Evolutionary conservation across 176 grass and related monocot genomes (phyloP).

Genomic region (Lolium multiflorum): DNA sequence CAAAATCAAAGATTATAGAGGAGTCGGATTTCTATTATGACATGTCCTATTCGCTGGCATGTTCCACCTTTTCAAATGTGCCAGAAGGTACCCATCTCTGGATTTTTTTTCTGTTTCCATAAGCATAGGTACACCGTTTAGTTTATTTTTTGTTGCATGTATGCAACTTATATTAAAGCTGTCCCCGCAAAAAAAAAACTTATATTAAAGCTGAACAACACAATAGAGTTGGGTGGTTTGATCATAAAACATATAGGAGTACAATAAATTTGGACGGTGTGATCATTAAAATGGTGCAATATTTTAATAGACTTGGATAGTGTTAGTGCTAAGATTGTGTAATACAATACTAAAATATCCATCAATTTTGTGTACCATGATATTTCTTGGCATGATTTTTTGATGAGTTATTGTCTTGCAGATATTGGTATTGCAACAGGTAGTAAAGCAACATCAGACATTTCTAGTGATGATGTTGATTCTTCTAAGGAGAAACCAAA

Average conservation of each 20-base stretch:
- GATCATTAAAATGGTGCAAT: too few species aligned
- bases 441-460: constrained; percentile 46
- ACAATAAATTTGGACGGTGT: too few species aligned
- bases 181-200: too few species aligned
- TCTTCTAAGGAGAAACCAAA: constrained; percentile 23
- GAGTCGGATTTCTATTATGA: constrained; percentile 68
- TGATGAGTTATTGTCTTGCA: constrained; percentile 28
- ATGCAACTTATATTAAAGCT: too few species aligned
- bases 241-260: too few species aligned
- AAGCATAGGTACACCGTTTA: too few species aligned
- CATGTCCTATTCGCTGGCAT: constrained; percentile 62
- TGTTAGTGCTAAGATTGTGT: too few species aligned
- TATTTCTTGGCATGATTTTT: neutral
- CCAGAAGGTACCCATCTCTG: constrained; percentile 46
- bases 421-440: constrained; percentile 1
- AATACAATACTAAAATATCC: neutral
- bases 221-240: too few species aligned
- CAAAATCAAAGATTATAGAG: constrained; percentile 43
- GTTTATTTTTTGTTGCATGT: too few species aligned
- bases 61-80: constrained; percentile 66
- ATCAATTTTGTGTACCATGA: constrained; percentile 5
- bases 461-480: constrained; percentile 49
- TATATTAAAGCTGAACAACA: too few species aligned
- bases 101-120: neutral
- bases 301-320: too few species aligned